Base-by-base conservation (phyloP, 108 stramenopile genomes). In the Aurantiochytrium sp. region DNA sequence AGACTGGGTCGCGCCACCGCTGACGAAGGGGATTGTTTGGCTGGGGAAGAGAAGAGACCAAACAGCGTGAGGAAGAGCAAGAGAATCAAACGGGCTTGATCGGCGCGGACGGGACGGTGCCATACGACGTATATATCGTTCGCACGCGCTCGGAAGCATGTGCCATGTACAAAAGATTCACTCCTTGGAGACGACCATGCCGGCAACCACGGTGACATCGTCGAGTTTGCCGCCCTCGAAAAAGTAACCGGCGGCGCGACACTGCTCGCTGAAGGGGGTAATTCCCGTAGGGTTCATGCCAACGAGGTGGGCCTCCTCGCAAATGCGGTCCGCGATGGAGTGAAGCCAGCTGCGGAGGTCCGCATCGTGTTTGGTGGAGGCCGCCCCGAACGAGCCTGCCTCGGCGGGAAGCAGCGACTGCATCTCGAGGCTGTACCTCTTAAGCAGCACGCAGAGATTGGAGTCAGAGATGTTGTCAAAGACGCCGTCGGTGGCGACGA, bases 401-500 rank as follows among this genome's bases (percentile, higher is more conserved):
- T 42, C 36, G n/a, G 55, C 24, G n/a, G 24, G 21, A 8, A 69
- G 41, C 4, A 37, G 17, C 17, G 39, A 37, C 17, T 27, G n/a
- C 12, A 85, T 4, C 4, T 85, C 52, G 34, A 15, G 48, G 17
- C 27, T 52, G 52, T 15, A 85, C n/a, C 34, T 37, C 37, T 89
- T 89, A 21, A 86, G 31, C 37, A 87, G 41, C 6, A 89, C 37
- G 4, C 89, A 86, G 31, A 86, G 55, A 24, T 86, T 87, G 22
- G 87, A 8, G 52, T 86, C 53, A 10, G 73, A 81, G 21, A 89
- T n/a, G 52, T 89, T 89, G 41, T 89, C 89, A 68, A 87, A 87
- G 32, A 89, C 30, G 30, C 89, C 89, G 39, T 89, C 89, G 22
- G 87, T 89, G 50, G 87, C 85, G 48, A 73, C 53, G 39, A 89